These are phyloP conservation scores for Nephelium lappaceum DNA, from an alignment of 345 rosid genomes.

Conservation along the genomic window DNA sequence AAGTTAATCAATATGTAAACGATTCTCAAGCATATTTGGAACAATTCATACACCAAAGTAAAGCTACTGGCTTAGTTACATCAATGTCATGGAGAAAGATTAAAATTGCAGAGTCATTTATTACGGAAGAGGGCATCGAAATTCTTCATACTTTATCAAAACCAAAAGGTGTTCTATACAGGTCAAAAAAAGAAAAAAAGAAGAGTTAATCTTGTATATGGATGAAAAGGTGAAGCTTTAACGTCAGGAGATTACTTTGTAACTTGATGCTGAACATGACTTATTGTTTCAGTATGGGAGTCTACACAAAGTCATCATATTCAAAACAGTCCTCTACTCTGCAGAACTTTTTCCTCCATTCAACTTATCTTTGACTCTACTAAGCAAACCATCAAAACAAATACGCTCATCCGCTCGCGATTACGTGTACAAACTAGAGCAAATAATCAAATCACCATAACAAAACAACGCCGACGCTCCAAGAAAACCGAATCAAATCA, in stretches of 20 bases:
- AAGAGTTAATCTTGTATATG: neutral
- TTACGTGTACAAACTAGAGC: neutral
- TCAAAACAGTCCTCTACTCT: neutral
- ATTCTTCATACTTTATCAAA: constrained; percentile 2
- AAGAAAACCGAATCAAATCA: neutral
- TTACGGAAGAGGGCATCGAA: too few relatives aligned
- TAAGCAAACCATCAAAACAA: neutral
- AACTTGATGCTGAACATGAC: neutral
- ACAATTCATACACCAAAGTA: neutral
- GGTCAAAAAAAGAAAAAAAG: neutral
- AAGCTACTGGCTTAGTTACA: neutral
- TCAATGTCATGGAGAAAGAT: neutral
- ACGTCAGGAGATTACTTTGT: neutral
- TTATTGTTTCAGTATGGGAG: neutral
- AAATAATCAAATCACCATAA: neutral
- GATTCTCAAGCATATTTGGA: neutral
- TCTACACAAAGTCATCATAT: neutral
- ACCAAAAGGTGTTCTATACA: neutral
- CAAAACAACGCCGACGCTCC: too few relatives aligned
- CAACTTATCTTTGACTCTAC: neutral
- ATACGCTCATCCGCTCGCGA: neutral
- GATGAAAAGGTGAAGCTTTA: neutral
- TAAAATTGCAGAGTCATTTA: neutral
- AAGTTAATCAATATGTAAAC: neutral
- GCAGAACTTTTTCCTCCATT: constrained; percentile 3